Evolutionary conservation across 306 rosid species (phyloP).

Genomic region (Acacia acuminata): DNA sequence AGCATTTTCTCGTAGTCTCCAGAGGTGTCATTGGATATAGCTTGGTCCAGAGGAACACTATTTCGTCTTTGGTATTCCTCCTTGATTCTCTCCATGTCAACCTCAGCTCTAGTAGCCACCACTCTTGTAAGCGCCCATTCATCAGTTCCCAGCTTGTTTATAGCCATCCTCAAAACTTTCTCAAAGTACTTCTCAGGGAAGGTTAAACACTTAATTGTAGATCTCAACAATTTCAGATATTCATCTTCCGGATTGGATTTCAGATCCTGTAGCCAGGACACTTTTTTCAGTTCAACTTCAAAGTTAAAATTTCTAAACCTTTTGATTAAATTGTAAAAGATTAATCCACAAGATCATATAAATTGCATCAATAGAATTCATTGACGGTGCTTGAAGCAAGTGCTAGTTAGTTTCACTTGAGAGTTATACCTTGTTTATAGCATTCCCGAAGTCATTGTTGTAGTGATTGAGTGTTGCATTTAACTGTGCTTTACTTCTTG

Average conservation of each 20-base stretch:
- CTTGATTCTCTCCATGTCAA: constrained; percentile 71
- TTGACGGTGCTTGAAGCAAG: neutral
- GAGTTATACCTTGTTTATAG: constrained; percentile 65
- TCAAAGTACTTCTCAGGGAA: constrained; percentile 75
- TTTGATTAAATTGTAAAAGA: neutral
- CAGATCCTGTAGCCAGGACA: constrained; percentile 68
- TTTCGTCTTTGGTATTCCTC: constrained; percentile 83
- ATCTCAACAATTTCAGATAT: constrained; percentile 67
- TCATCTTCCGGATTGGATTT: constrained; percentile 63
- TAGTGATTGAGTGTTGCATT: constrained; percentile 71
- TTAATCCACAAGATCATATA: neutral
- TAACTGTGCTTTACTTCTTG: constrained; percentile 78
- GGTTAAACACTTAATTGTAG: constrained; percentile 64
- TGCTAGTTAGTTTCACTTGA: neutral
- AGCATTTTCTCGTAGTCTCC: constrained; percentile 81
- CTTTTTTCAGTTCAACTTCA: constrained; percentile 23
- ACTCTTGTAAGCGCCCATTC: constrained; percentile 86
- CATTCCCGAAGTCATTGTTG: constrained; percentile 70
- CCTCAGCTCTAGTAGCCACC: constrained; percentile 80
- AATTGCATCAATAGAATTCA: neutral
- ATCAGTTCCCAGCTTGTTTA: constrained; percentile 81
- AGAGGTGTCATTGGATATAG: constrained; percentile 64
- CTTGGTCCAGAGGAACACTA: constrained; percentile 66
- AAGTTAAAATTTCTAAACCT: neutral
- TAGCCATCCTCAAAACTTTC: constrained; percentile 59